Evolutionary conservation across 805 yeast species (phyloP), one percentile per base, ranked within the genome.

Genomic region (Sugiyamaella floridensis): DNA sequence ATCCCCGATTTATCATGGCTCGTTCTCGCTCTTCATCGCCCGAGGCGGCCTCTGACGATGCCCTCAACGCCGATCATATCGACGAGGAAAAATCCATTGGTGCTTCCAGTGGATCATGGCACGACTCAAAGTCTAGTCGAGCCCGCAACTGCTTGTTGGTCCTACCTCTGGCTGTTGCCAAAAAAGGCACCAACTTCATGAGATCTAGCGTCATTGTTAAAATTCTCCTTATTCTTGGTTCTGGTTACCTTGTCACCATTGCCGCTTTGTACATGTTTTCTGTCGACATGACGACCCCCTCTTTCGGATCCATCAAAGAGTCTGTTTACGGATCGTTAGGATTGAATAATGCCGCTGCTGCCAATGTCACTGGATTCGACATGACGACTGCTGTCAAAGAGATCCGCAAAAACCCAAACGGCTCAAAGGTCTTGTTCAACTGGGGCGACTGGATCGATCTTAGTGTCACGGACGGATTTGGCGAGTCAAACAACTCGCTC

Each of bases 391-490:
- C 37, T 11, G 37, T 32, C 37, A 32, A 37, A 22, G 28, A 50
- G 40, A 47, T 12, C 11, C 16, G 26, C 37, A 47, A 42, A 11
- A 10, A 32, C 37, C 11, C 48, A 14, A 15, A 14, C 3, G 52
- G 22, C 22, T 47, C 45, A n/a, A n/a, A 16, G 19, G 40, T 45
- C 45, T 46, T 22, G n/a, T 64, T 65, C 48, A 53, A 58, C 34
- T 65, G 69, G 69, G 19, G 53, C 12, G 59, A 64, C 47, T 64
- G 67, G 67, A 40, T 65, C 8, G 69, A 65, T 48, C 58, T 64
- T 14, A 48, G 41, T 6, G 47, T 45, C 18, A 57, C 53, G 11
- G 43, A 56, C 14, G 49, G 47, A 12, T 52, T 47, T 40, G 47
- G 41, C 19, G 45, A 40, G 6, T 9, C 16, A 7, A 22, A n/a